These are phyloP conservation scores for Barnettozyma californica DNA, from an alignment of 805 yeast species.

Conservation along the genomic window DNA sequence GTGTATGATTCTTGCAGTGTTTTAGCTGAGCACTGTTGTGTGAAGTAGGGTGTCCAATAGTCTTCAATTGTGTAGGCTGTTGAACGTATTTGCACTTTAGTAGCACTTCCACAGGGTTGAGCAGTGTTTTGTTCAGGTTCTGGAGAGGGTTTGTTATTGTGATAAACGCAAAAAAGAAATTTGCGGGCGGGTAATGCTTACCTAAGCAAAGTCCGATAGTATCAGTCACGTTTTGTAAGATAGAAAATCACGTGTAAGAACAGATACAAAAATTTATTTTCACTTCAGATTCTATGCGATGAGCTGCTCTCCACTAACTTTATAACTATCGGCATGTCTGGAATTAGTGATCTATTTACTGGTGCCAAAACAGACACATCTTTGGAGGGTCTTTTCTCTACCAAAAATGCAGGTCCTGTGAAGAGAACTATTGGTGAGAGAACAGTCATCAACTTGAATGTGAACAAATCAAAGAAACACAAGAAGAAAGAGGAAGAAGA, in stretches of 20 bases:
- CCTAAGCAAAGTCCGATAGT: not conserved
- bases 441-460: conserved; percentile 27
- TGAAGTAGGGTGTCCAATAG: not conserved
- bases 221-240: not conserved
- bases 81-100: not conserved
- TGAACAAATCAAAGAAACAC: conserved; percentile 6
- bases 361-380: conserved; percentile 28
- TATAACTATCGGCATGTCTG: conserved; percentile 22
- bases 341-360: conserved; percentile 30
- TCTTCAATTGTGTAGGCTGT: not conserved
- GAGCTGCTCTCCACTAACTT: conserved; percentile 8
- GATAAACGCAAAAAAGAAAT: conserved; percentile 4
- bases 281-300: conserved; percentile 12
- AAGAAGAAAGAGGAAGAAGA: conserved; percentile 5
- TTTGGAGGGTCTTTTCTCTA: conserved; percentile 31
- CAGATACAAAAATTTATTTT: conserved; percentile 6
- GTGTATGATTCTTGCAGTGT: not conserved
- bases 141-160: conserved; percentile 8
- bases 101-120: not conserved
- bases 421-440: conserved; percentile 31
- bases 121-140: not conserved
- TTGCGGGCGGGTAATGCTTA: conserved; percentile 1
- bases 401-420: conserved; percentile 44
- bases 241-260: not conserved
- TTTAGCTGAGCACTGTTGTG: not conserved